Conservation (phyloP, 2,329 filamentous ascomycete species). For the Neopestalotiopsis sp. region DNA sequence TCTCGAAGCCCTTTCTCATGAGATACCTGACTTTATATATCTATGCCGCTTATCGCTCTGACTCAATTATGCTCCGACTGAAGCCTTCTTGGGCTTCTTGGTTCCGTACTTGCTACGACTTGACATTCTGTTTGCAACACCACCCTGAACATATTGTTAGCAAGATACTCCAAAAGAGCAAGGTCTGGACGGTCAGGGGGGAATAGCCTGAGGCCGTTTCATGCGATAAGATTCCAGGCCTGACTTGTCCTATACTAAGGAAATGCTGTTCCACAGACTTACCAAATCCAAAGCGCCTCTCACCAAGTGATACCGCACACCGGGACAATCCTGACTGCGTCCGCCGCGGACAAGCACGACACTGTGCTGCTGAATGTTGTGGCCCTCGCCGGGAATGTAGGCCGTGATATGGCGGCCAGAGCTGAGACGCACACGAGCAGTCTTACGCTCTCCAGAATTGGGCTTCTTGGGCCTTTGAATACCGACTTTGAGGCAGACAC, state of each 20-base stretch:
- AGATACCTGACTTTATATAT: neutral
- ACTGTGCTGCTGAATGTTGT: conserved; percentile 98
- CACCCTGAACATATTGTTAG: conserved; percentile 65
- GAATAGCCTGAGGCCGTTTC: neutral
- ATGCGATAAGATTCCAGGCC: neutral
- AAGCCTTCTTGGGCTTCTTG: conserved; percentile 93
- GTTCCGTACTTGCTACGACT: conserved; percentile 97
- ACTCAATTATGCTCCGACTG: conserved; percentile 45
- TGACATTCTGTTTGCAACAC: conserved; percentile 82
- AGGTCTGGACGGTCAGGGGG: neutral
- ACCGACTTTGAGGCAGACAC: conserved; percentile 93
- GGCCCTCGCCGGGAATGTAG: conserved; percentile 96
- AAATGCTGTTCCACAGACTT: conserved; percentile 39
- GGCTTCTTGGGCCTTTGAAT: conserved; percentile 98
- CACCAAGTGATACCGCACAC: conserved; percentile 95
- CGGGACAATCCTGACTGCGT: conserved; percentile 93
- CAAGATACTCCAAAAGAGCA: neutral
- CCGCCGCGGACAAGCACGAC: conserved; percentile 96
- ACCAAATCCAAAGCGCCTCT: conserved; percentile 93
- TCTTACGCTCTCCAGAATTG: conserved; percentile 97
- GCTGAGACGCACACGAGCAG: conserved; percentile 86
- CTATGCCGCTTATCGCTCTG: neutral
- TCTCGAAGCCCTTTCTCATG: neutral
- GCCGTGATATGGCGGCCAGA: conserved; percentile 87
- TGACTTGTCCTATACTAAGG: neutral